Evolutionary conservation across 495 filamentous ascomycete genomes (phyloP).

Genomic region (Hypoxylon crocopeplum): DNA sequence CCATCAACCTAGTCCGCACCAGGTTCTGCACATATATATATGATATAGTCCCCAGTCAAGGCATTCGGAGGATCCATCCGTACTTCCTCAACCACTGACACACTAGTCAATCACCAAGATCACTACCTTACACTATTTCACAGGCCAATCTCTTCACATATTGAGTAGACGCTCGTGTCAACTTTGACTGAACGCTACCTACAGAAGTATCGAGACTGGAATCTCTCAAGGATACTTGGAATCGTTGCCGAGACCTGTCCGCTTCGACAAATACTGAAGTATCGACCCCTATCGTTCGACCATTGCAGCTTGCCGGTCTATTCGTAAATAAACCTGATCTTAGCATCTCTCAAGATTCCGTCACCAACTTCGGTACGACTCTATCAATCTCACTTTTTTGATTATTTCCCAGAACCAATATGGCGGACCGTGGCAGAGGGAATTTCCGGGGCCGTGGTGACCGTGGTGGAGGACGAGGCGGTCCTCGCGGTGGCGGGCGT

Average conservation of each 20-base stretch:
- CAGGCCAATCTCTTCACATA: neutral
- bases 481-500: slow-evolving; percentile 39
- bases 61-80: neutral
- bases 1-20: too few relatives aligned
- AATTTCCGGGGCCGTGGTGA: slow-evolving; percentile 34
- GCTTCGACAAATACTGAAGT: neutral
- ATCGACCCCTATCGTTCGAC: neutral
- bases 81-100: neutral
- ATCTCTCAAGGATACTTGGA: neutral
- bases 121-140: slow-evolving; percentile 3
- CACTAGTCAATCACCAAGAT: neutral
- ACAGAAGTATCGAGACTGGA: neutral
- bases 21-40: slow-evolving; percentile 8
- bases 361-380: neutral
- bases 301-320: too few relatives aligned
- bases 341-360: neutral
- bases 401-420: slow-evolving; percentile 1
- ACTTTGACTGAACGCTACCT: too few relatives aligned
- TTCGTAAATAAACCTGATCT: too few relatives aligned
- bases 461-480: slow-evolving; percentile 34
- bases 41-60: neutral
- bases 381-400: too few relatives aligned
- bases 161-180: neutral
- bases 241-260: neutral
- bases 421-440: slow-evolving; percentile 36